Evolutionary conservation across 805 yeast species (phyloP).

Genomic region (Kodamaea fukazawae): DNA sequence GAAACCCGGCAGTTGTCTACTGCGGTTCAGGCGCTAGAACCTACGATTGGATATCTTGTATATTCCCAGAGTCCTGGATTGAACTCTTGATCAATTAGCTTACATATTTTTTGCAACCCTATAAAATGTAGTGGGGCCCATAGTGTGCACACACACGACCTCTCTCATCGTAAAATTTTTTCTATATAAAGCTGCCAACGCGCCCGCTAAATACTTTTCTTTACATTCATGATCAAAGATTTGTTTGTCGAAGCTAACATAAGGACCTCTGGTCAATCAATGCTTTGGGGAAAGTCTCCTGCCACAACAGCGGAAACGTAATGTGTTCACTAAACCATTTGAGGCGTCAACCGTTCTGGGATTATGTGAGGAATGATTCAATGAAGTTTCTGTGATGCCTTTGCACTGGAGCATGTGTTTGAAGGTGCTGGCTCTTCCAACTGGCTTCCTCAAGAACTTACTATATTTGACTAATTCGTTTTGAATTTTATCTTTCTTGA

Average conservation of each 20-base stretch:
- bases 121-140: neutral
- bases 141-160: conserved; percentile 1
- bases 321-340: conserved; percentile 30
- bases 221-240: conserved; percentile 68
- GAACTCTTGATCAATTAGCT: conserved; percentile 20
- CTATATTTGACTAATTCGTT: conserved; percentile 16
- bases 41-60: conserved; percentile 32
- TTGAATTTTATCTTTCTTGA: conserved; percentile 17
- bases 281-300: conserved; percentile 92
- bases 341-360: conserved; percentile 8
- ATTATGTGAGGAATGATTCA: neutral
- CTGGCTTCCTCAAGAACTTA: neutral
- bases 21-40: conserved; percentile 43
- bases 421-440: conserved; percentile 9
- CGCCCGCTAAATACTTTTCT: conserved; percentile 17
- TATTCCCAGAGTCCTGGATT: conserved; percentile 32
- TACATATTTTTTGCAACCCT: conserved; percentile 6
- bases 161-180: conserved; percentile 8
- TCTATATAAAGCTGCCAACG: conserved; percentile 2
- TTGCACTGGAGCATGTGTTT: conserved; percentile 2
- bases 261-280: conserved; percentile 36
- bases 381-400: neutral
- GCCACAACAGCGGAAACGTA: conserved; percentile 70
- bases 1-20: conserved; percentile 32
- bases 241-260: conserved; percentile 72